A percentile compares a stretch with the other conserved stretches of the same genome.
These are phyloP conservation scores for Pythium dissimile DNA, from an alignment of 352 stramenopile genomes.

Conservation along the genomic window DNA sequence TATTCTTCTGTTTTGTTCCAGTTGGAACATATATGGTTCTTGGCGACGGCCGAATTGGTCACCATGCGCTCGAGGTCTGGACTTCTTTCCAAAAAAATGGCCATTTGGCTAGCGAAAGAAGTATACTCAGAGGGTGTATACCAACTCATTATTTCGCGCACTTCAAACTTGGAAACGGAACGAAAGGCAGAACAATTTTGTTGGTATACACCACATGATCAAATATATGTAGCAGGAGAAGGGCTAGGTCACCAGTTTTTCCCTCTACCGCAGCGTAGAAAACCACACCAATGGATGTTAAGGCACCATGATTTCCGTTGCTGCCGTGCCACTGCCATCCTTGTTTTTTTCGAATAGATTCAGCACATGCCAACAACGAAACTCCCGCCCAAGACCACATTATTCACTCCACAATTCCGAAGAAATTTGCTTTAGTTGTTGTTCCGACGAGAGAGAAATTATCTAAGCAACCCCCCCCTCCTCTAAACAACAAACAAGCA, in stretches of 20 bases:
- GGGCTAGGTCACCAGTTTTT: conserved; percentile 3
- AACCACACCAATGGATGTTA: neutral
- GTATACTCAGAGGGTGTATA: neutral
- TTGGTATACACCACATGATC: neutral
- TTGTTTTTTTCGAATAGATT: too few species aligned
- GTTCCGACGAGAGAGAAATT: too few species aligned
- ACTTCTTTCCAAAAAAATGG: neutral
- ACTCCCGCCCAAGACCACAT: too few species aligned
- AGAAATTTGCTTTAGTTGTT: too few species aligned
- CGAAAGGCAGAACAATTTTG: neutral
- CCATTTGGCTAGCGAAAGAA: neutral
- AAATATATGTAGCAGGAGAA: neutral
- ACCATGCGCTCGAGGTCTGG: neutral
- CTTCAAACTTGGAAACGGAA: neutral
- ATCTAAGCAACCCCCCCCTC: too few species aligned
- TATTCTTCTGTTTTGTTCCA: neutral
- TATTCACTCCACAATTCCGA: too few species aligned
- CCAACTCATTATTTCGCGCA: neutral
- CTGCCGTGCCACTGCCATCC: too few species aligned
- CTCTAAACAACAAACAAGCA: too few species aligned
- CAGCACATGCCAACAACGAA: too few species aligned
- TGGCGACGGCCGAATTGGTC: too few species aligned
- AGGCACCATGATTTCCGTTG: neutral
- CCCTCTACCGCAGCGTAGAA: neutral
- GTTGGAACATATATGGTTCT: neutral